Conservation (phyloP, 225 moss, liverwort and hornwort species). For the Sphagnum tenellum region DNA sequence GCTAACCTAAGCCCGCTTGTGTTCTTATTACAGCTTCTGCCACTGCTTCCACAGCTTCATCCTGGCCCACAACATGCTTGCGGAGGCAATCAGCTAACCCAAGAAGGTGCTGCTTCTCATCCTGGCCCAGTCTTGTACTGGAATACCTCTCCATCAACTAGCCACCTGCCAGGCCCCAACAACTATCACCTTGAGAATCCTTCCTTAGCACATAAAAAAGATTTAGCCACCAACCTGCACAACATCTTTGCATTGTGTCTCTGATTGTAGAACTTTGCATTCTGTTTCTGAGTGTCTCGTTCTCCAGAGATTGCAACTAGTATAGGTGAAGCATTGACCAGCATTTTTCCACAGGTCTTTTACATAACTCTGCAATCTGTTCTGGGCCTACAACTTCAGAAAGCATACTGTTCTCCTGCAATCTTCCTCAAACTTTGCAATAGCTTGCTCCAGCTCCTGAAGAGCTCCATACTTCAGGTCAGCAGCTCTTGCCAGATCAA, state of each 20-base stretch:
- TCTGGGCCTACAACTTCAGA: conserved; percentile 85
- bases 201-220: too few species aligned
- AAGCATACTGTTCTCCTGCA: conserved; percentile 90
- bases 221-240: too few species aligned
- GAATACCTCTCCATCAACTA: conserved; percentile 92
- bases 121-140: conserved; percentile 84
- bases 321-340: too few species aligned
- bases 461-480: conserved; percentile 83
- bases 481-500: conserved; percentile 89
- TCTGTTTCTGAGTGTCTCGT: too few species aligned
- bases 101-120: conserved; percentile 64
- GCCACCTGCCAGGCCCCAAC: conserved; percentile 48
- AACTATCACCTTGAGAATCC: too few species aligned
- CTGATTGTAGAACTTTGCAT: too few species aligned
- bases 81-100: conserved; percentile 67
- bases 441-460: conserved; percentile 63
- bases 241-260: too few species aligned
- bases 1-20: conserved; percentile 73
- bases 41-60: conserved; percentile 83
- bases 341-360: too few species aligned
- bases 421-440: conserved; percentile 40
- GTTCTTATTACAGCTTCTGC: conserved; percentile 87
- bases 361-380: conserved; percentile 63
- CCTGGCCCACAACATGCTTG: conserved; percentile 80
- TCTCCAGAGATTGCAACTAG: too few species aligned